Percentiles rank a stretch among this genome's conserved stretches.
Conservation (phyloP, 179 eudicot species). For the Spergularia azorica region DNA sequence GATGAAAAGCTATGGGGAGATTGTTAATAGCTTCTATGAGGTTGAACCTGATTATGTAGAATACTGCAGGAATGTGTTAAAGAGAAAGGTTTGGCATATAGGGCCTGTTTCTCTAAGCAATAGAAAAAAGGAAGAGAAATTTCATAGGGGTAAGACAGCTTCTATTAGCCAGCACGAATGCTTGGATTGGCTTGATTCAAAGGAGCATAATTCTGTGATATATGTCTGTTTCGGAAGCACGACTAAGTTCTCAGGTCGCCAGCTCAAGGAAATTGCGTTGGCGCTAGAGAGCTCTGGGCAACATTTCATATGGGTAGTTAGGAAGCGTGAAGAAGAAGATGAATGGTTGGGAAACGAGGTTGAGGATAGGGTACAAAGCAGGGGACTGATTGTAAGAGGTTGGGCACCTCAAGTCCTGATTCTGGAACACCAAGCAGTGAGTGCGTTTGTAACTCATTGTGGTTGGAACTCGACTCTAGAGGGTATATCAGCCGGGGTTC, state of each 20-base stretch:
- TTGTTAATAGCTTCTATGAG: conserved; percentile 39
- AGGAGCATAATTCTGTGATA: conserved; percentile 36
- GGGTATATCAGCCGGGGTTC: conserved; percentile 31
- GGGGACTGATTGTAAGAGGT: conserved; percentile 35
- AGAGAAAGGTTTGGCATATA: conserved; percentile 26
- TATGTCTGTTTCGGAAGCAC: conserved; percentile 46
- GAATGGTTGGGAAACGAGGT: conserved; percentile 33
- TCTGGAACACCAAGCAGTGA: conserved; percentile 28
- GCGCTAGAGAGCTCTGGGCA: conserved; percentile 41
- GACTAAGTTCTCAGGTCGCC: conserved; percentile 18
- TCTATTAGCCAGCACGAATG: conserved; percentile 34
- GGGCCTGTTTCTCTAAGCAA: conserved; percentile 39
- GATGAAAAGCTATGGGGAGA: conserved; percentile 24
- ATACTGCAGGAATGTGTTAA: conserved; percentile 17
- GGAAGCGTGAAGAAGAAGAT: conserved; percentile 5
- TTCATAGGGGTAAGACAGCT: conserved; percentile 25
- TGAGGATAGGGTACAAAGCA: conserved; percentile 27
- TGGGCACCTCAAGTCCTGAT: conserved; percentile 42
- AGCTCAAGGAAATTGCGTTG: conserved; percentile 39
- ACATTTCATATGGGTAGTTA: conserved; percentile 45
- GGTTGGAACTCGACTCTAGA: conserved; percentile 42
- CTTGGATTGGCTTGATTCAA: conserved; percentile 38
- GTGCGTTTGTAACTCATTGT: conserved; percentile 40
- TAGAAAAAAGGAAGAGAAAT: conserved; percentile 12
- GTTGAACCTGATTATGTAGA: conserved; percentile 34